These are phyloP conservation scores for Pythium dissotocum DNA, from an alignment of 352 stramenopile genomes.

Conservation along the genomic window DNA sequence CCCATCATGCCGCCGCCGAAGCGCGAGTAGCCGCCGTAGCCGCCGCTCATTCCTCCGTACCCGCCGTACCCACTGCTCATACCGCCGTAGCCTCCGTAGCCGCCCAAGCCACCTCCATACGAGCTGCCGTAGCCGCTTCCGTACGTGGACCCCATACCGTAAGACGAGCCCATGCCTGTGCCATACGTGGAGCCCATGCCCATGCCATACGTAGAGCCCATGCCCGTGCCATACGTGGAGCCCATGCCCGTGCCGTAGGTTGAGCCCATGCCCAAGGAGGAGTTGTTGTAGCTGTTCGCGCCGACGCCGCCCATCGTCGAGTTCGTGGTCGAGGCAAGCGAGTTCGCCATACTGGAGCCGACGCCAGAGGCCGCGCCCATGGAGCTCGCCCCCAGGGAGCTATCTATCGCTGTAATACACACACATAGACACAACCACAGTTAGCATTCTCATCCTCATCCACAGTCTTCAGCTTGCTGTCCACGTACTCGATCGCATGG, in stretches of 20 bases:
- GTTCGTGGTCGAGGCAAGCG: slow-evolving; percentile 2
- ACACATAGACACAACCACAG: neutral
- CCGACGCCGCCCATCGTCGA: slow-evolving; percentile 4
- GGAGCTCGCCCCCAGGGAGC: neutral
- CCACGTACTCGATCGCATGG: slow-evolving; percentile 1
- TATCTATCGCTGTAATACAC: neutral
- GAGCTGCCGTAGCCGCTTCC: slow-evolving; percentile 23
- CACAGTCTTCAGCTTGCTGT: neutral
- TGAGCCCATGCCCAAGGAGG: slow-evolving; percentile 1
- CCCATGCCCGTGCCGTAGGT: slow-evolving; percentile 16
- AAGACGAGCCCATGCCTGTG: neutral
- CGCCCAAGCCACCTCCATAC: slow-evolving; percentile 10
- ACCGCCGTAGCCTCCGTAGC: slow-evolving; percentile 26
- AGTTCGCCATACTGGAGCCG: neutral
- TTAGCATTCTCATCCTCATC: neutral
- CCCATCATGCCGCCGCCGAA: slow-evolving; percentile 32
- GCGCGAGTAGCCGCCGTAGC: slow-evolving; percentile 24
- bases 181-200: slow-evolving; percentile 17
- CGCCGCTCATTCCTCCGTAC: slow-evolving; percentile 21
- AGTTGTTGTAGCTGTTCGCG: slow-evolving; percentile 14
- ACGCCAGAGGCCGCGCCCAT: slow-evolving; percentile 1
- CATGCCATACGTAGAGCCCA: slow-evolving; percentile 6
- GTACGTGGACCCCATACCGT: slow-evolving; percentile 17
- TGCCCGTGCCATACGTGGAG: slow-evolving; percentile 13
- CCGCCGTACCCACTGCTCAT: slow-evolving; percentile 21